Conservation (phyloP, 106 monocot genomes). For the Acorus gramineus region DNA sequence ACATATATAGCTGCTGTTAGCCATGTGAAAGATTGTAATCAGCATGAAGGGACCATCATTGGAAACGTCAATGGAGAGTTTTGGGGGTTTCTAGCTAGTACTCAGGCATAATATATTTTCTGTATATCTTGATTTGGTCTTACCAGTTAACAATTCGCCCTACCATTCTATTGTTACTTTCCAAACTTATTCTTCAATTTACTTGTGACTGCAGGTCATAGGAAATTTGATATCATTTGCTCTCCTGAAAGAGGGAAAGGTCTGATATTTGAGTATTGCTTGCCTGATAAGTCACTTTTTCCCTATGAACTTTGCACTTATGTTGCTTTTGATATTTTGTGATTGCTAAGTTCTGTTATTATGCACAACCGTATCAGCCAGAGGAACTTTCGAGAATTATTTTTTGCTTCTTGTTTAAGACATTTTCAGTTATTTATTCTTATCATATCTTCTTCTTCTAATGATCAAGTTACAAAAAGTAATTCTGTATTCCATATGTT, state of each 20-base stretch:
- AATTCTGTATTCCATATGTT: too few relatives aligned
- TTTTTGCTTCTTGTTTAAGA: too few relatives aligned
- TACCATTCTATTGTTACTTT: background rate
- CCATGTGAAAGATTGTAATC: slow-evolving; percentile 65
- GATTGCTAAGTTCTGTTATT: too few relatives aligned
- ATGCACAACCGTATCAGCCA: too few relatives aligned
- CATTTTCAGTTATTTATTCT: too few relatives aligned
- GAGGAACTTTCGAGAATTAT: too few relatives aligned
- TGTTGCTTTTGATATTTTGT: too few relatives aligned
- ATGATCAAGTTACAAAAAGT: too few relatives aligned
- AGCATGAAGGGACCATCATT: slow-evolving; percentile 77
- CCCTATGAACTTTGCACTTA: too few relatives aligned
- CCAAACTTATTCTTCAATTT: background rate
- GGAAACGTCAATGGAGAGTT: slow-evolving; percentile 96
- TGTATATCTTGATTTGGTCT: background rate
- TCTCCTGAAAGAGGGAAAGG: slow-evolving; percentile 57
- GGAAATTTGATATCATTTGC: slow-evolving; percentile 83
- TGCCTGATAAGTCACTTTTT: too few relatives aligned
- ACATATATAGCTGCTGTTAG: slow-evolving; percentile 74
- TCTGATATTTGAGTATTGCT: slow-evolving; percentile 7
- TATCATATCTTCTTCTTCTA: too few relatives aligned
- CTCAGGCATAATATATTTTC: slow-evolving; percentile 39
- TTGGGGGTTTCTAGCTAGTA: slow-evolving; percentile 84
- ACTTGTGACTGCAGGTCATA: slow-evolving; percentile 40
- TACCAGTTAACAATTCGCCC: background rate